Evolutionary conservation across 1,284 basidiomycete genomes (phyloP), one percentile per base, ranked within the genome.

Genomic region (Cystobasidiaceae sp.): DNA sequence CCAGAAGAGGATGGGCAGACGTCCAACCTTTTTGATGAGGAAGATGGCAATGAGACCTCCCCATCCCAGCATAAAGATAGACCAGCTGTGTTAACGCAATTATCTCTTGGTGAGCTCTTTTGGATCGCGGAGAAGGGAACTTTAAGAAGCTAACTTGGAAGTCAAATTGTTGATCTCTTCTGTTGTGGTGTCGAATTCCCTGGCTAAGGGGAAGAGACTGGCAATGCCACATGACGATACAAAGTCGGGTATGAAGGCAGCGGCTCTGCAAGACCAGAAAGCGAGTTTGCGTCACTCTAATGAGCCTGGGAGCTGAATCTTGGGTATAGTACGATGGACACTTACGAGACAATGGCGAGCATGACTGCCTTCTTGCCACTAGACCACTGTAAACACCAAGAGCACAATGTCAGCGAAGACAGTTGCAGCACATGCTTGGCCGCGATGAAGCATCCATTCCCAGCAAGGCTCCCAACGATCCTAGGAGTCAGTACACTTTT

Each of bases 21-120:
- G 80, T 8, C 85, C 85, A 71, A 77, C 82, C 25, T 82, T 80
- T 62, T 83, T 78, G 75, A 83, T 82, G 21, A 85, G 74, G 75
- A 85, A 82, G 0, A 86, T 82, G 6, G 82, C 82, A 64, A 84
- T 77, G 13, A 85, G 71, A n/a, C 83, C 82, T 32, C 84, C 84
- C 81, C 81, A 84, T 54, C 84, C 85, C 13, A 85, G 76, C 21
- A 86, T 75, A 74, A 86, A 86, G 60, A 86, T 86, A 71, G 84
- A 85, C 84, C 84, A 85, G 74, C 84, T 85, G 64, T 9, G 67
- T 11, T 15, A 67, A 44, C 19, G 58, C 59, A 2, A 67, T 60
- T 4, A 55, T 59, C 0, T 67, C 60, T n/a, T n/a, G n/a, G n/a
- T n/a, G 46, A 66, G 48, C 3, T 32, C 23, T 56, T 68, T 66